A percentile compares a stretch with the other conserved stretches of the same genome.
Conservation (phyloP, 768 basidiomycete genomes). For the Trametes punicea region DNA sequence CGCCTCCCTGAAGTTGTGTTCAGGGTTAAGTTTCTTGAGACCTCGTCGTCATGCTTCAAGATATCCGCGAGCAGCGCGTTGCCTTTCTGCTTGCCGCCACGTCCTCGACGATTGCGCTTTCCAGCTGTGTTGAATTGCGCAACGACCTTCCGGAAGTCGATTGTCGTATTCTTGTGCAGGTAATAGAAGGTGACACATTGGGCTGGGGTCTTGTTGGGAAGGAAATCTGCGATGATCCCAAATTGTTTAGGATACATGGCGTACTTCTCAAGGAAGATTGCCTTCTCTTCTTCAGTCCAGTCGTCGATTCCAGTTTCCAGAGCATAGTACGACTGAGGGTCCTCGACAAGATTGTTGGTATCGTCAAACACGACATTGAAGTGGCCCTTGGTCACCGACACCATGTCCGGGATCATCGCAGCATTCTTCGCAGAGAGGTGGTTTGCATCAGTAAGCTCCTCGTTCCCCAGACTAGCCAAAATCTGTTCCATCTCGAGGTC, state of each 20-base stretch:
- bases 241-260: conserved; percentile 91
- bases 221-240: conserved; percentile 77
- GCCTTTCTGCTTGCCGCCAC: conserved; percentile 67
- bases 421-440: conserved; percentile 83
- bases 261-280: conserved; percentile 75
- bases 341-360: conserved; percentile 73
- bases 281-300: conserved; percentile 86
- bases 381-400: conserved; percentile 59
- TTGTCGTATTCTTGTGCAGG: conserved; percentile 83
- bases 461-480: conserved; percentile 88
- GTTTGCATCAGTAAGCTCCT: conserved; percentile 90
- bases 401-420: conserved; percentile 89
- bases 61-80: conserved; percentile 82
- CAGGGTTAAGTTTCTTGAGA: conserved; percentile 23
- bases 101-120: conserved; percentile 59
- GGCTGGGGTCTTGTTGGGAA: conserved; percentile 80
- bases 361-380: conserved; percentile 75
- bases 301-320: conserved; percentile 70
- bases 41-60: conserved; percentile 61
- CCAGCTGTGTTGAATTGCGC: conserved; percentile 56
- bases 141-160: conserved; percentile 81
- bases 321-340: conserved; percentile 76
- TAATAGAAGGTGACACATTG: conserved; percentile 96
- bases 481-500: conserved; percentile 98
- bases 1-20: conserved; percentile 9